Evolutionary conservation across 257 asterid species (phyloP).

Genomic region (Leonotis leonurus): DNA sequence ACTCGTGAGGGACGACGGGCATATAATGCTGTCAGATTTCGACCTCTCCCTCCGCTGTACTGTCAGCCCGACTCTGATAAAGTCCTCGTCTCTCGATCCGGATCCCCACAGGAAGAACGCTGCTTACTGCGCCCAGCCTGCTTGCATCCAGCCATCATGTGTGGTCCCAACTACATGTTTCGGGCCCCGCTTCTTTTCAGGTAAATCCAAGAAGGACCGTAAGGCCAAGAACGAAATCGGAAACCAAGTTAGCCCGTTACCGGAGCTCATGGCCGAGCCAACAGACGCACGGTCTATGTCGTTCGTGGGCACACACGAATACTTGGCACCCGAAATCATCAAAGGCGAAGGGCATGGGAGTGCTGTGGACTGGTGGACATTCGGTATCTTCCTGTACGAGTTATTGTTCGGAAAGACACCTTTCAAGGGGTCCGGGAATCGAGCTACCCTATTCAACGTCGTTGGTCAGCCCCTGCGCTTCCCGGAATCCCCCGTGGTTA

Average conservation of each 20-base stretch:
- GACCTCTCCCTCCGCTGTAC: conserved; percentile 65
- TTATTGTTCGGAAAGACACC: conserved; percentile 65
- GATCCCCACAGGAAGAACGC: conserved; percentile 31
- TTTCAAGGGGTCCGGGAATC: conserved; percentile 59
- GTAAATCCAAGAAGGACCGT: conserved; percentile 56
- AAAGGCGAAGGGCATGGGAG: conserved; percentile 75
- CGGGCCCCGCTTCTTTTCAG: conserved; percentile 52
- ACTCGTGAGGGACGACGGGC: conserved; percentile 68
- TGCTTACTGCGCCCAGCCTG: conserved; percentile 46
- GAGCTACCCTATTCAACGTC: conserved; percentile 58
- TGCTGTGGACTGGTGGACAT: conserved; percentile 79
- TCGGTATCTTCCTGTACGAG: conserved; percentile 56
- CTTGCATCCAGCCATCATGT: conserved; percentile 55
- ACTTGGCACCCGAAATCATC: conserved; percentile 57
- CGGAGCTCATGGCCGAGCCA: conserved; percentile 66
- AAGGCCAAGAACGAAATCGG: conserved; percentile 48
- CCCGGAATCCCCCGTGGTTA: conserved; percentile 61
- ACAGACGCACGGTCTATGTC: conserved; percentile 70
- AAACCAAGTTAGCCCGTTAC: conserved; percentile 61
- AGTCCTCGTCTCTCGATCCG: conserved; percentile 38
- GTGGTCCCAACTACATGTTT: conserved; percentile 56
- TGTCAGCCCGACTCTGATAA: conserved; percentile 69
- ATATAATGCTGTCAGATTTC: conserved; percentile 60
- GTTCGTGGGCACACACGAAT: conserved; percentile 66
- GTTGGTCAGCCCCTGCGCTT: conserved; percentile 67